A percentile compares a stretch with the other conserved stretches of the same genome.
Conservation (phyloP, 371 early-diverging fungal genomes). For the Rhizomucor pusillus region DNA sequence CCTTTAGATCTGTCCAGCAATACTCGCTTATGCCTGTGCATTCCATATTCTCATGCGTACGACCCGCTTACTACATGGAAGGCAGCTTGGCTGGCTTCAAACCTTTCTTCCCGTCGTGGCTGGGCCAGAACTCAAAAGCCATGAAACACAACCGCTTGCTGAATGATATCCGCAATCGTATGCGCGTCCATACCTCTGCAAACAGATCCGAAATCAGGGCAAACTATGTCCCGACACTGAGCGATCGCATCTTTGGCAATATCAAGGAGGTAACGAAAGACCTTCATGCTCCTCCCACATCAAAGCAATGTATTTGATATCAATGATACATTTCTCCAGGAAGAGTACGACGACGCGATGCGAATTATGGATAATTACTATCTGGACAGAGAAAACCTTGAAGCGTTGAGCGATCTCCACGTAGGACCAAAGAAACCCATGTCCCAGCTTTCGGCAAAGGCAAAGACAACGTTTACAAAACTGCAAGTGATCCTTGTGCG, state of each 20-base stretch:
- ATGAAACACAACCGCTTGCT: slow-evolving; percentile 71
- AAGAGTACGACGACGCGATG: slow-evolving; percentile 73
- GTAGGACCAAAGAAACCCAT: slow-evolving; percentile 41
- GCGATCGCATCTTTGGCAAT: slow-evolving; percentile 58
- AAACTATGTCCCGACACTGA: slow-evolving; percentile 77
- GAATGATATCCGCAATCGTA: slow-evolving; percentile 79
- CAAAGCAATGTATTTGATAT: slow-evolving; percentile 6
- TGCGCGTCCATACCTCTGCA: slow-evolving; percentile 75
- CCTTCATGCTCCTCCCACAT: neutral
- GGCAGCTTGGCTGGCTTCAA: slow-evolving; percentile 44
- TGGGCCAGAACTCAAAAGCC: slow-evolving; percentile 92
- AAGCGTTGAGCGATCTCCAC: slow-evolving; percentile 77
- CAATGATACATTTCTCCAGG: slow-evolving; percentile 25
- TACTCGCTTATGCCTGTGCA: slow-evolving; percentile 94
- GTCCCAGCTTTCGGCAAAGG: slow-evolving; percentile 59
- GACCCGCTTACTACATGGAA: slow-evolving; percentile 80
- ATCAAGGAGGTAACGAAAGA: slow-evolving; percentile 54
- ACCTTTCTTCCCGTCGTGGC: slow-evolving; percentile 59
- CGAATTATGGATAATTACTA: slow-evolving; percentile 87
- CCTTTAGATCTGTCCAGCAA: slow-evolving; percentile 61
- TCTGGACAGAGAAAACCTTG: slow-evolving; percentile 86
- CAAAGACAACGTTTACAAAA: slow-evolving; percentile 83
- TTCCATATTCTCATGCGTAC: slow-evolving; percentile 83
- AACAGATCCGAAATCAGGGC: slow-evolving; percentile 86
- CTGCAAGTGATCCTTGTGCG: slow-evolving; percentile 37